Evolutionary conservation across 768 basidiomycete species (phyloP), one percentile per base, ranked within the genome.

Genomic region (Wakefieldia striispora): DNA sequence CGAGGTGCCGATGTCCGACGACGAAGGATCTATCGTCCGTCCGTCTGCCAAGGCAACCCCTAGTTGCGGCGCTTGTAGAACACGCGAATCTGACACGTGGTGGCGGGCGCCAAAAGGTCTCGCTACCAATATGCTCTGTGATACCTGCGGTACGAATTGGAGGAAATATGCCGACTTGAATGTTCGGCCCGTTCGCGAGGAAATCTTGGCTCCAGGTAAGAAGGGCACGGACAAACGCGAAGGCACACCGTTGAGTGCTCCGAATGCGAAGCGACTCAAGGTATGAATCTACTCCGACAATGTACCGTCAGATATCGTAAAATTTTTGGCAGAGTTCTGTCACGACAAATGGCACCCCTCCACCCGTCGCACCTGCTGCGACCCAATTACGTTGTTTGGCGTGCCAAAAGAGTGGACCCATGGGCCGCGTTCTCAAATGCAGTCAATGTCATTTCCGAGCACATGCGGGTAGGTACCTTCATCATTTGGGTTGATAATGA

Each of bases 41-140:
- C 76, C 78, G 49, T 75, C 75, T 29, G 75, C 75, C 37, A 83
- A 75, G 61, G 71, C 75, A 33, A 79, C 72, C 58, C 65, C 73
- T 24, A 80, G 75, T 52, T 97, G 93, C 60, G 91, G 88, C 31
- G 89, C 90, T 3, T 97, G 93, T 66, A 76, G 87, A 42, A 89
- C 88, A 7, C 83, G 84, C 47, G 88, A 91, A 51, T 88, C 88
- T 6, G 75, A 75, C 33, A 71, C 69, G 3, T 97, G 93, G 93
- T 97, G 91, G 91, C 90, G 88, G 65, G 91, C 92, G 13, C 94
- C 93, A 3, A 90, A 90, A 63, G 88, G 87, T 19, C 77, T 95
- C n/a, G 67, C 76, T 0, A 86, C 86, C 2, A 78, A 76, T 50
- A 79, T 92, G 34, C 81, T 95, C 45, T 97, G 93, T 63, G 90